Evolutionary conservation across 805 yeast genomes (phyloP).

Genomic region (Pichia sporocuriosa): DNA sequence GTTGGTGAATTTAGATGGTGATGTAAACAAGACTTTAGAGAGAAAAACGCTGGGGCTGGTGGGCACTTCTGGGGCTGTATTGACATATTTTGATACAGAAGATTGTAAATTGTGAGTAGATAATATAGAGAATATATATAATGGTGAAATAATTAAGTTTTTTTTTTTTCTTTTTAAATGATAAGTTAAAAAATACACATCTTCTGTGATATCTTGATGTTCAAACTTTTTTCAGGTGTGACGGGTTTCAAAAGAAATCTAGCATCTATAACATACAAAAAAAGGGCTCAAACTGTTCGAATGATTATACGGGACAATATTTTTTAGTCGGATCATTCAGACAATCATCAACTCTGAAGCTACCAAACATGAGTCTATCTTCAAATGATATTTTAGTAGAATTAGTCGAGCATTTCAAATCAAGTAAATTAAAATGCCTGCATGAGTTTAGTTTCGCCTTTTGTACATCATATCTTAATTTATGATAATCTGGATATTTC

Average conservation of each 20-base stretch:
- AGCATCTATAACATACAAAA: too few relatives aligned
- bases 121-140: too few relatives aligned
- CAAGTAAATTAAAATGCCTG: not conserved
- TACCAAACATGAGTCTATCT: slow-evolving; percentile 1
- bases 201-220: too few relatives aligned
- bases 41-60: not conserved
- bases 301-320: too few relatives aligned
- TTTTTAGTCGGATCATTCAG: not conserved
- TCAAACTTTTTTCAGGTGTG: too few relatives aligned
- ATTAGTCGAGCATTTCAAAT: not conserved
- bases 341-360: not conserved
- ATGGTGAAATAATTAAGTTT: too few relatives aligned
- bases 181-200: too few relatives aligned
- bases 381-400: not conserved
- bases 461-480: not conserved
- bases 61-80: slow-evolving; percentile 11
- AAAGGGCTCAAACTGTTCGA: too few relatives aligned
- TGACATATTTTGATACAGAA: slow-evolving; percentile 4
- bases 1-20: slow-evolving; percentile 35
- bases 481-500: not conserved
- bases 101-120: slow-evolving; percentile 8
- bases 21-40: not conserved
- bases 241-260: too few relatives aligned
- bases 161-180: too few relatives aligned
- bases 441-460: not conserved